Conservation (phyloP, 2,329 filamentous ascomycete species). For the Myriosclerotinia curreyana region DNA sequence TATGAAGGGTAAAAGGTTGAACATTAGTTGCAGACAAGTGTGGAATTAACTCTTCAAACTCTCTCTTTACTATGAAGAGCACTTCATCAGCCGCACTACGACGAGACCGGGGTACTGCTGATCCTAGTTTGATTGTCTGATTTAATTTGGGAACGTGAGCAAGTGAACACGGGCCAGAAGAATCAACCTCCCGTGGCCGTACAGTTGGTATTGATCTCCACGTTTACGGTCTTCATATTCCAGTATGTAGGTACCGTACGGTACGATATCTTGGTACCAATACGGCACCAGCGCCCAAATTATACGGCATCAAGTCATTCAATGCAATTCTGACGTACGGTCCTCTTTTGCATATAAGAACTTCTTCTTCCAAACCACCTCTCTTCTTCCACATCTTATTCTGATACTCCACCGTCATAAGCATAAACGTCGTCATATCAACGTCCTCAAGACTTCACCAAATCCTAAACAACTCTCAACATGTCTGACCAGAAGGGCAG, state of each 20-base stretch:
- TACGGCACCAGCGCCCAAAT: not conserved
- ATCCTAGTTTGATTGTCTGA: not conserved
- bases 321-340: not conserved
- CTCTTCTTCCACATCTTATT: not conserved
- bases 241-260: not conserved
- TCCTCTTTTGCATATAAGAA: not conserved
- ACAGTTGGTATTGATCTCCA: not conserved
- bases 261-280: not conserved
- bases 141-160: not conserved
- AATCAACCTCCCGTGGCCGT: not conserved
- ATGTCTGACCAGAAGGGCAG: not conserved
- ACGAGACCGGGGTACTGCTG: not conserved
- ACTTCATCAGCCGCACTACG: not conserved
- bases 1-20: slow-evolving; percentile 84
- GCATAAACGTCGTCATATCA: not conserved
- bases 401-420: not conserved
- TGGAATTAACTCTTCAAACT: slow-evolving; percentile 38
- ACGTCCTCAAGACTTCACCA: not conserved
- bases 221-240: not conserved
- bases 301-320: not conserved
- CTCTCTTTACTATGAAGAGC: not conserved
- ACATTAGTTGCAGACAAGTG: slow-evolving; percentile 94
- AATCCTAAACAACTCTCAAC: not conserved
- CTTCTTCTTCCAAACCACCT: not conserved
- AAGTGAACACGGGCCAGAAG: not conserved